A percentile compares a stretch with the other conserved stretches of the same genome.
Evolutionary conservation across 371 early-diverging fungal species (phyloP).

Genomic region (Smittium mucronatum): DNA sequence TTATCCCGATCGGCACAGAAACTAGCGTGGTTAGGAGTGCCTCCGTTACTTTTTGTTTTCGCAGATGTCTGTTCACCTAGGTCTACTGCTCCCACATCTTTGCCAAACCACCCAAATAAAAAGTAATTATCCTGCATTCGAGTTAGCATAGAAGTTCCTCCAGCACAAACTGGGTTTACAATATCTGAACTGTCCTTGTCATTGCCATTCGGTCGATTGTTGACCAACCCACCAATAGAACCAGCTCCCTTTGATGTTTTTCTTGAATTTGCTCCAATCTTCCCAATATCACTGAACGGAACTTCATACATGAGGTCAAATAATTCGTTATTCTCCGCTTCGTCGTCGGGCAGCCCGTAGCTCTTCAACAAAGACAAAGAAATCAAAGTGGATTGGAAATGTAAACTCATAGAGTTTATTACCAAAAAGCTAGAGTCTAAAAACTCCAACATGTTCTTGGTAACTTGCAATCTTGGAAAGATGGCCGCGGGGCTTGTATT

Average conservation of each 20-base stretch:
- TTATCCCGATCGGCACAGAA: neutral
- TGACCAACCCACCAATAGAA: neutral
- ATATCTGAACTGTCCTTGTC: neutral
- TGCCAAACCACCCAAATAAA: neutral
- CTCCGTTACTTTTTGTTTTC: neutral
- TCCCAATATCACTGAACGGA: neutral
- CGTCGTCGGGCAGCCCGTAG: neutral
- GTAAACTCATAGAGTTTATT: neutral
- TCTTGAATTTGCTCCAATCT: neutral
- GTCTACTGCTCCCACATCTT: neutral
- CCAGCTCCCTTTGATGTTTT: neutral
- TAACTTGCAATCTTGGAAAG: neutral
- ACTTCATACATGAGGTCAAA: neutral
- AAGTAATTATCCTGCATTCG: neutral
- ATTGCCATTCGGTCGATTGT: neutral
- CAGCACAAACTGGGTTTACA: neutral
- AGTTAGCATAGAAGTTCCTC: neutral
- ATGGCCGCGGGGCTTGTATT: neutral
- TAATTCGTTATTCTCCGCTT: neutral
- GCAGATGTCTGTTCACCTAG: neutral
- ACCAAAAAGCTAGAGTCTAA: neutral
- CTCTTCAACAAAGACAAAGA: neutral
- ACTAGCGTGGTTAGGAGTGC: neutral
- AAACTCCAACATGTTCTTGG: neutral
- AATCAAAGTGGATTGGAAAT: neutral